phyloP scores from a whole-genome alignment of 768 basidiomycete species.

The Amanita polypyramis region DNA sequence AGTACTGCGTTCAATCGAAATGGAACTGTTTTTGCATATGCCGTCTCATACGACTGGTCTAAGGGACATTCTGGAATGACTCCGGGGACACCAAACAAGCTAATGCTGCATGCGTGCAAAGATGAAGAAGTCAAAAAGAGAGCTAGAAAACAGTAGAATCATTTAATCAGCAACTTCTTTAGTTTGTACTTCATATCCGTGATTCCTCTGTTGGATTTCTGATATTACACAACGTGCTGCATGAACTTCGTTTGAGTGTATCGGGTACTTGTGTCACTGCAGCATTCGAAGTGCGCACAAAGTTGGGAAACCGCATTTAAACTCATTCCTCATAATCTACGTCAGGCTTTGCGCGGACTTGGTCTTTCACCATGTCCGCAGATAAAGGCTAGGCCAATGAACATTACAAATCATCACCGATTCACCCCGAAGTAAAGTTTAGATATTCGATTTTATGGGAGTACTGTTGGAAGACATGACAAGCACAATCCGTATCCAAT shows the following conservation, averaged over 20 bases:
- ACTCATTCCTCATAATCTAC: too few relatives aligned
- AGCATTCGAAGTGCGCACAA: too few relatives aligned
- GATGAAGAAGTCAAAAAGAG: slow-evolving; percentile 79
- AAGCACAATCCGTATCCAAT: too few relatives aligned
- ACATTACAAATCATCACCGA: too few relatives aligned
- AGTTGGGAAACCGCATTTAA: too few relatives aligned
- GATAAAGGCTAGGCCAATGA: too few relatives aligned
- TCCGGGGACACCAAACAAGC: slow-evolving; percentile 58
- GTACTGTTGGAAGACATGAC: too few relatives aligned
- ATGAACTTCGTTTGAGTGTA: background rate
- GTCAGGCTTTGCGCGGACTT: too few relatives aligned
- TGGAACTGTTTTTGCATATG: slow-evolving; percentile 85
- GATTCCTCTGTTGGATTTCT: background rate
- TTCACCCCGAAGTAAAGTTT: too few relatives aligned
- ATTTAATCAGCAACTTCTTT: background rate
- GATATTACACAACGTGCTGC: background rate
- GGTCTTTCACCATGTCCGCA: too few relatives aligned
- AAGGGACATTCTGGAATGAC: slow-evolving; percentile 86
- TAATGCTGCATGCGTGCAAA: slow-evolving; percentile 79
- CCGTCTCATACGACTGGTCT: slow-evolving; percentile 90
- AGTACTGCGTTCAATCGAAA: slow-evolving; percentile 80
- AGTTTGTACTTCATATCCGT: background rate
- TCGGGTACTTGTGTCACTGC: background rate
- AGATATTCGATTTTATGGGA: too few relatives aligned
- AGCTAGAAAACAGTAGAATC: slow-evolving; percentile 27